Base-by-base conservation (phyloP, 192 early-diverging fungal genomes). In the Linnemannia hyalina region DNA sequence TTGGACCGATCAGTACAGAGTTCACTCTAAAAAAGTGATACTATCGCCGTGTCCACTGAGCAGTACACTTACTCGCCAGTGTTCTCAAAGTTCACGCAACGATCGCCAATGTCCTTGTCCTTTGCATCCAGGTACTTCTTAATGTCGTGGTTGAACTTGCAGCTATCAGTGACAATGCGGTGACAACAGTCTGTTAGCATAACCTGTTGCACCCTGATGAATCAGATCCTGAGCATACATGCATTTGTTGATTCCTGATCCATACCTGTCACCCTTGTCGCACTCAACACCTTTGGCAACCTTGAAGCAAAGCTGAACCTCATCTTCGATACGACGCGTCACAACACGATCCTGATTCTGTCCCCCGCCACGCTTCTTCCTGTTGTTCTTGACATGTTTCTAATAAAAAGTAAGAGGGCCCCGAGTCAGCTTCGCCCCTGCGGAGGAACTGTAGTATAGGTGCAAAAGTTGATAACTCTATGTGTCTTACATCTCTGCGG, bases 131-230 rank as follows among this genome's bases (percentile, higher is more conserved):
- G 63, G 74, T 95, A 99, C 23, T 80, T 90, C 9, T 88, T 85
- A 4, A 97, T 75, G 80, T 99, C 96, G 89, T 99, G 98, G 65
- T 90, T 93, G 65, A 90, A 95, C 76, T 90, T 92, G 89, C 98
- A 99, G 8, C 89, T 91, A 76, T 69, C 38, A 49, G 22, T 4
- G 52, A 10, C 0, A 35, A 46, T n/a, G 41, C 40, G 71, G 38
- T 29, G 42, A 3, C 49, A 46, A 46, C 35, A 52, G 23, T 32
- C 15, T 70, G 69, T 70, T 70, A 41, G 36, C 35, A 10, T 1
- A 70, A 16, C 26, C 16, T 40, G 13, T 57, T 6, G 3, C 9
- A 26, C 13, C 26, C 6, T 29, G 11, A 26, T 57, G 49, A 52
- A 5, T 22, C 18, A 5, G 23, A 57, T 23, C 55, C 23, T 32